phyloP scores from a whole-genome alignment of 164 flowering plant species.

The Malania oleifera region DNA sequence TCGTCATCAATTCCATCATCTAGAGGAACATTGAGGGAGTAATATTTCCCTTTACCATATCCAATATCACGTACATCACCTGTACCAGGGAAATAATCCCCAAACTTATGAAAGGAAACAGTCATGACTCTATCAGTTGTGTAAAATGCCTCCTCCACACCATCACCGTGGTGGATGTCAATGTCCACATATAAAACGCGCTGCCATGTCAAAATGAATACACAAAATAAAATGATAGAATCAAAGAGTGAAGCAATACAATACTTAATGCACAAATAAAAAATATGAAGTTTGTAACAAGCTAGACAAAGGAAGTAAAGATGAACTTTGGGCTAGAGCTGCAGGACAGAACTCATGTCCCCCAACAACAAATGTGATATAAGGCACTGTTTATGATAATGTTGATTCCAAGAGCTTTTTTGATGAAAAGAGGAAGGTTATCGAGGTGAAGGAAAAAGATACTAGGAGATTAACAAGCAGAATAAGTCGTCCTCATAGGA shows the following conservation, averaged over 20 bases:
- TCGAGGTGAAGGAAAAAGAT: no score
- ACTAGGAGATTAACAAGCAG: no score
- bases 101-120: constrained; percentile 7
- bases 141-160: constrained; percentile 9
- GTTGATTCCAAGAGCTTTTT: no score
- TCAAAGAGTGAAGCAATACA: neutral
- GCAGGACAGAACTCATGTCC: neutral
- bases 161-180: constrained; percentile 7
- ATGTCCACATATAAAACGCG: constrained; percentile 6
- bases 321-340: no score
- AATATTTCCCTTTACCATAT: constrained; percentile 4
- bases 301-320: neutral
- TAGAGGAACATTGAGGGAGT: constrained; percentile 9
- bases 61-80: constrained; percentile 2
- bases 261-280: neutral
- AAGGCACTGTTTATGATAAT: no score
- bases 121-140: constrained; percentile 9
- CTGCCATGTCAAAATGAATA: neutral
- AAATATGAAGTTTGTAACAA: neutral
- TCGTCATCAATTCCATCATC: constrained; percentile 9
- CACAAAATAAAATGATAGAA: neutral
- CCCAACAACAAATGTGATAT: neutral
- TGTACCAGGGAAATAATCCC: constrained; percentile 5
- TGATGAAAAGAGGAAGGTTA: no score
- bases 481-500: no score